Conservation (phyloP, 805 yeast genomes). For the Yarrowia hollandica region DNA sequence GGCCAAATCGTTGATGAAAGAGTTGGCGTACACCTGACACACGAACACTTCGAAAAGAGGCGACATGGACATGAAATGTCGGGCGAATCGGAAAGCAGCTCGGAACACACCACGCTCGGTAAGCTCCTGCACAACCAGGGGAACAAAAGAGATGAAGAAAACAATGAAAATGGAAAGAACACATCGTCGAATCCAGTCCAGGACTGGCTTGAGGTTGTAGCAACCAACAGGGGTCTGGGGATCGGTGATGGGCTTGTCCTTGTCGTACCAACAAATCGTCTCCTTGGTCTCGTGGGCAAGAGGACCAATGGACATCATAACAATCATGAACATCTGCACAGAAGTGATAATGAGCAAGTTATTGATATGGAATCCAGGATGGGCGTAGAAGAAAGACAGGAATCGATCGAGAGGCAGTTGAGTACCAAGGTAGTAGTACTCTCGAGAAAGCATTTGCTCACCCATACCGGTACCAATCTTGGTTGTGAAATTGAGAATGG, state of each 20-base stretch:
- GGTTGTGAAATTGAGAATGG: constrained; percentile 88
- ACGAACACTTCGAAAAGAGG: constrained; percentile 95
- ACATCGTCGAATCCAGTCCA: constrained; percentile 86
- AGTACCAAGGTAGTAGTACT: constrained; percentile 87
- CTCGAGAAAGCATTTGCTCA: constrained; percentile 88
- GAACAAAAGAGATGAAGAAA: constrained; percentile 87
- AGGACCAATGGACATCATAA: constrained; percentile 76
- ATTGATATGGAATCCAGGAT: constrained; percentile 93
- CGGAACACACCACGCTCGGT: constrained; percentile 82
- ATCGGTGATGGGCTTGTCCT: constrained; percentile 70
- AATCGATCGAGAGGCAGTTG: constrained; percentile 86
- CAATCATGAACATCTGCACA: constrained; percentile 81
- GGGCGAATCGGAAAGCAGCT: constrained; percentile 66
- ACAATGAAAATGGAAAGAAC: constrained; percentile 89
- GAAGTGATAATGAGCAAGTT: constrained; percentile 85
- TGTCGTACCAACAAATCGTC: constrained; percentile 59
- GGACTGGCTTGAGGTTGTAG: constrained; percentile 78
- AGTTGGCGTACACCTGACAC: constrained; percentile 85
- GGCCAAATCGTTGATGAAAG: constrained; percentile 71
- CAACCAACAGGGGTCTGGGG: constrained; percentile 78
- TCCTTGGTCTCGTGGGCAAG: constrained; percentile 65
- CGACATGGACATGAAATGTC: constrained; percentile 77
- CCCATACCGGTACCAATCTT: constrained; percentile 99
- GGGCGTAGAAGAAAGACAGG: constrained; percentile 92
- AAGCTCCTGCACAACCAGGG: constrained; percentile 81